Conservation (phyloP, 768 basidiomycete genomes). For the Suillus variegatus region DNA sequence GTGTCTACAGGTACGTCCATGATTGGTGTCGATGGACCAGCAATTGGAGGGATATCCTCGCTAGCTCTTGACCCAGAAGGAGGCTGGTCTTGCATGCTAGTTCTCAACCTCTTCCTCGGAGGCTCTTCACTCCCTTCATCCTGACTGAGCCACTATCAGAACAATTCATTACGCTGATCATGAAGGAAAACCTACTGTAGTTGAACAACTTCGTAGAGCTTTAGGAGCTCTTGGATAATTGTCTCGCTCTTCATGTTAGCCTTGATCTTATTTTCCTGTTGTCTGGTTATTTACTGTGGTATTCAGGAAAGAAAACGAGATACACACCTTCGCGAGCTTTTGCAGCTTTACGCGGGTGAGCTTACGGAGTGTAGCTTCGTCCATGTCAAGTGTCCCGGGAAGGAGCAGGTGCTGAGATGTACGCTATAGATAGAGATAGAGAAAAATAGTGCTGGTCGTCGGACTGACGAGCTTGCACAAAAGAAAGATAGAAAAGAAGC, state of each 20-base stretch:
- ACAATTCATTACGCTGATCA: slow-evolving; percentile 13
- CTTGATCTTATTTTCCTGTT: slow-evolving; percentile 23
- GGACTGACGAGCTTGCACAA: not conserved
- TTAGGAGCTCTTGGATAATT: slow-evolving; percentile 25
- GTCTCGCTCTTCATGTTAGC: slow-evolving; percentile 28
- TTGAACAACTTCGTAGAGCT: not conserved
- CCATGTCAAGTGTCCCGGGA: slow-evolving; percentile 1
- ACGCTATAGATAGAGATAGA: not conserved
- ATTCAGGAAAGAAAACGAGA: not conserved
- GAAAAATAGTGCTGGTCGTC: not conserved
- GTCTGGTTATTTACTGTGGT: not conserved
- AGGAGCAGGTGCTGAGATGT: not conserved
- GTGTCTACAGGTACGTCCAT: slow-evolving; percentile 17
- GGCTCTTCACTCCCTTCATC: slow-evolving; percentile 14
- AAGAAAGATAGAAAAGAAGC: not conserved
- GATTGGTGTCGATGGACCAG: slow-evolving; percentile 10
- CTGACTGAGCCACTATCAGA: slow-evolving; percentile 14
- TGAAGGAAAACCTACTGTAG: not conserved
- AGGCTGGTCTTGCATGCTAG: not conserved
- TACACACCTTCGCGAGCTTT: slow-evolving; percentile 27
- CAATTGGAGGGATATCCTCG: not conserved
- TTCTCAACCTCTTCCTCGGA: slow-evolving; percentile 15
- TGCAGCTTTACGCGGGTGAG: slow-evolving; percentile 26
- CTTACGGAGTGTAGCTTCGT: slow-evolving; percentile 22
- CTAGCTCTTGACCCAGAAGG: not conserved